Percentiles rank a stretch among this genome's conserved stretches.
Evolutionary conservation across 768 basidiomycete species (phyloP).

Genomic region (Russula sp.): DNA sequence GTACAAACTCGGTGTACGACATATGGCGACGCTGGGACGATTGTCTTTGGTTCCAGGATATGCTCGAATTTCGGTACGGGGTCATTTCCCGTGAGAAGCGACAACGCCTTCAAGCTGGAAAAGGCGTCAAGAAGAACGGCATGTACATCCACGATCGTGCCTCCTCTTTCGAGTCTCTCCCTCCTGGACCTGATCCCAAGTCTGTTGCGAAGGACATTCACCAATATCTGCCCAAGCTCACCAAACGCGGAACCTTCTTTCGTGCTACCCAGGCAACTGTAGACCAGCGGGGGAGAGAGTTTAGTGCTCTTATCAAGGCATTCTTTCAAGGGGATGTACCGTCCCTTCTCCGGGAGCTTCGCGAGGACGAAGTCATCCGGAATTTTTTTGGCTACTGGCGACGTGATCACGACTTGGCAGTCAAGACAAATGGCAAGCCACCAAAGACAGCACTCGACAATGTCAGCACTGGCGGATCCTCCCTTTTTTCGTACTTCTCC

Average conservation of each 20-base stretch:
- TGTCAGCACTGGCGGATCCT: slow-evolving; percentile 39
- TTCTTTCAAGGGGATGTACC: slow-evolving; percentile 60
- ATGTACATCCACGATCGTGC: slow-evolving; percentile 67
- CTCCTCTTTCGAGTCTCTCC: slow-evolving; percentile 80
- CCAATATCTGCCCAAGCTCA: slow-evolving; percentile 55
- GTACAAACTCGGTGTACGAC: slow-evolving; percentile 49
- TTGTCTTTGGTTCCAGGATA: slow-evolving; percentile 69
- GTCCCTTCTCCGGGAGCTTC: slow-evolving; percentile 58
- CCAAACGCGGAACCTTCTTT: slow-evolving; percentile 69
- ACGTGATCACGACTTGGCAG: slow-evolving; percentile 56
- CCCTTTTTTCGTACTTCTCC: slow-evolving; percentile 54
- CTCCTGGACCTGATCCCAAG: slow-evolving; percentile 74
- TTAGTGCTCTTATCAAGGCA: slow-evolving; percentile 51
- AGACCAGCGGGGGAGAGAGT: slow-evolving; percentile 56
- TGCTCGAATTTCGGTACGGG: slow-evolving; percentile 59
- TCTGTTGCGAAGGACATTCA: slow-evolving; percentile 69
- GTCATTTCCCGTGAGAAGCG: slow-evolving; percentile 62
- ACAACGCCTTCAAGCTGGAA: slow-evolving; percentile 59
- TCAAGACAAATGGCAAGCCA: slow-evolving; percentile 33
- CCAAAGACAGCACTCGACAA: slow-evolving; percentile 23
- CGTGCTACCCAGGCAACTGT: slow-evolving; percentile 61
- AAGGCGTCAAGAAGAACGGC: slow-evolving; percentile 67
- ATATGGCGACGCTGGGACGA: slow-evolving; percentile 83
- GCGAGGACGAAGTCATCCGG: slow-evolving; percentile 48
- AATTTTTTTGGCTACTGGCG: slow-evolving; percentile 82